Evolutionary conservation across 305 asterid genomes (phyloP).

Genomic region (Fraxinus dipetala): DNA sequence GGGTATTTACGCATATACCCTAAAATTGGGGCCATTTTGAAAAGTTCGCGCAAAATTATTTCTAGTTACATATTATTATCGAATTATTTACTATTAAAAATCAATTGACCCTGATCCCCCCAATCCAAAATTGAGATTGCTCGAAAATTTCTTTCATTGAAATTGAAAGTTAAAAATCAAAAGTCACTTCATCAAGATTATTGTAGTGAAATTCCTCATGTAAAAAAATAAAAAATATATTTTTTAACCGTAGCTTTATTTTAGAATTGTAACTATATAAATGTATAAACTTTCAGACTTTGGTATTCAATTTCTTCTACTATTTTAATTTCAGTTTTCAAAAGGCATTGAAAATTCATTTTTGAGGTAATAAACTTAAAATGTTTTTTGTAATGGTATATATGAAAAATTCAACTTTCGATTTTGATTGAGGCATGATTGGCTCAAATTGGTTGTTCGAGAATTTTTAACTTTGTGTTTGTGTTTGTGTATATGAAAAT

Average conservation of each 20-base stretch:
- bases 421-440: neutral
- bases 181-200: neutral
- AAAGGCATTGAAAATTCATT: neutral
- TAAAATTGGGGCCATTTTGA: neutral
- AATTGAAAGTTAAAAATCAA: neutral
- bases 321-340: too few species aligned
- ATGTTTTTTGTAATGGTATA: neutral
- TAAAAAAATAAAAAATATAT: too few species aligned
- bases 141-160: neutral
- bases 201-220: neutral
- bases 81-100: too few species aligned
- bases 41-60: neutral
- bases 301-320: neutral
- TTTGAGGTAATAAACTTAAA: neutral
- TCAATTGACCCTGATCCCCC: neutral
- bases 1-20: neutral
- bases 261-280: neutral
- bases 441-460: neutral
- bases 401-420: neutral
- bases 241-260: too few species aligned
- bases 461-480: too few species aligned
- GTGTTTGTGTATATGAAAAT: neutral
- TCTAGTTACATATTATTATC: too few species aligned
- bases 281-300: neutral
- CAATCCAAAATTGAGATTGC: neutral